Evolutionary conservation across 1,284 basidiomycete genomes (phyloP).

Genomic region (Pyrrhoderma noxium): DNA sequence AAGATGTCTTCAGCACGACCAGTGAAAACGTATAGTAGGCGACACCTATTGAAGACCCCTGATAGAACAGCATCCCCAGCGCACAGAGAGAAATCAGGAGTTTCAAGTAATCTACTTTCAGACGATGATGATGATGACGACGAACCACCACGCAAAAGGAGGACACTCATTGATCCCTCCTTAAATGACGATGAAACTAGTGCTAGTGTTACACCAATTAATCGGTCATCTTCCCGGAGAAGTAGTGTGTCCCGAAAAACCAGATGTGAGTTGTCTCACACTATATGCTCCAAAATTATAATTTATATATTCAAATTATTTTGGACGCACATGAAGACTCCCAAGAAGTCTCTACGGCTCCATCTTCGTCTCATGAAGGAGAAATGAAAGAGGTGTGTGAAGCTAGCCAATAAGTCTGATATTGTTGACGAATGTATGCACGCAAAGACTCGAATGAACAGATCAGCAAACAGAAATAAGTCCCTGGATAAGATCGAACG

Average conservation of each 20-base stretch:
- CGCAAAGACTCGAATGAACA: too few relatives aligned
- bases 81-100: neutral
- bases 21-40: slow-evolving; percentile 12
- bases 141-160: slow-evolving; percentile 9
- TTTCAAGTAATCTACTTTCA: neutral
- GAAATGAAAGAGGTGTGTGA: neutral
- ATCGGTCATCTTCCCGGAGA: too few relatives aligned
- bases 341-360: slow-evolving; percentile 1
- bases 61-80: neutral
- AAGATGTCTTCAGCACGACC: slow-evolving; percentile 7
- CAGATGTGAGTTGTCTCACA: too few relatives aligned
- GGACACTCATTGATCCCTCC: neutral
- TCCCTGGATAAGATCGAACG: too few relatives aligned
- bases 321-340: too few relatives aligned
- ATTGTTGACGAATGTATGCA: too few relatives aligned
- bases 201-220: neutral
- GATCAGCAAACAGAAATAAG: too few relatives aligned
- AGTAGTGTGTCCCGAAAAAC: too few relatives aligned
- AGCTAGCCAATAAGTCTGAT: neutral
- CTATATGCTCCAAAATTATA: too few relatives aligned
- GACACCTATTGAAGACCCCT: slow-evolving; percentile 4
- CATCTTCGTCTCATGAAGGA: neutral
- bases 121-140: neutral
- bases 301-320: too few relatives aligned
- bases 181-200: neutral